These are phyloP conservation scores for Trichosporon ovoides DNA, from an alignment of 1,284 basidiomycete species.

Conservation along the genomic window DNA sequence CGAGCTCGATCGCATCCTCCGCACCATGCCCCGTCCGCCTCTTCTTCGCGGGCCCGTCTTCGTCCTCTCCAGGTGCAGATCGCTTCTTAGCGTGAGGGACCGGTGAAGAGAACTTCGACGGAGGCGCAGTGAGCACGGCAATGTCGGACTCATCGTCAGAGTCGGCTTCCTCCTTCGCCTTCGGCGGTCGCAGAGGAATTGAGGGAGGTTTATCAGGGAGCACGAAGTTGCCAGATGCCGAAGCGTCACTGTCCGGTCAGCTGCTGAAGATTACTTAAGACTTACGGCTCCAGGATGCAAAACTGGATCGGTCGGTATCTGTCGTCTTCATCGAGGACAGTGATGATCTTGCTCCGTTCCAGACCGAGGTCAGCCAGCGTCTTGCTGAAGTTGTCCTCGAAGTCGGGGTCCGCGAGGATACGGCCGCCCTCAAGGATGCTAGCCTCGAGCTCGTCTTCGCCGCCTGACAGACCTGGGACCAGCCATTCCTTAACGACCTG, in stretches of 20 bases:
- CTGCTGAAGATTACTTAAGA: conserved; percentile 17
- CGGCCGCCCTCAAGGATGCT: conserved; percentile 76
- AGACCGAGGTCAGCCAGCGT: conserved; percentile 44
- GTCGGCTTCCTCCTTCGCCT: conserved; percentile 3
- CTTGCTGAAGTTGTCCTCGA: conserved; percentile 41
- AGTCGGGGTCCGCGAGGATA: conserved; percentile 45
- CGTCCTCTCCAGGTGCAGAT: conserved; percentile 9
- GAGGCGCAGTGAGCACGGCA: neutral
- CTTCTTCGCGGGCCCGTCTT: neutral
- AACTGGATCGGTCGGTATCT: conserved; percentile 66
- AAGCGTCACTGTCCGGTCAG: neutral
- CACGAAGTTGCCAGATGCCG: conserved; percentile 4
- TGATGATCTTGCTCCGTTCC: conserved; percentile 62
- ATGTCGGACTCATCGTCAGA: conserved; percentile 7
- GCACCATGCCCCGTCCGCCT: conserved; percentile 16
- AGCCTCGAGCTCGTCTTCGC: conserved; percentile 61
- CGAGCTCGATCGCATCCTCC: conserved; percentile 22
- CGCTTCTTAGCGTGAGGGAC: conserved; percentile 7
- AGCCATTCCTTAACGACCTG: conserved; percentile 52
- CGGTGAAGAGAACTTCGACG: neutral
- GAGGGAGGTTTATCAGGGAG: conserved; percentile 16
- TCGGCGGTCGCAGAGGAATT: conserved; percentile 12
- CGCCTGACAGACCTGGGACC: conserved; percentile 53
- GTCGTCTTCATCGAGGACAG: conserved; percentile 67
- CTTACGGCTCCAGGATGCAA: conserved; percentile 67